Base-by-base conservation (phyloP, 495 filamentous ascomycete genomes). In the Podospora tetraspora region DNA sequence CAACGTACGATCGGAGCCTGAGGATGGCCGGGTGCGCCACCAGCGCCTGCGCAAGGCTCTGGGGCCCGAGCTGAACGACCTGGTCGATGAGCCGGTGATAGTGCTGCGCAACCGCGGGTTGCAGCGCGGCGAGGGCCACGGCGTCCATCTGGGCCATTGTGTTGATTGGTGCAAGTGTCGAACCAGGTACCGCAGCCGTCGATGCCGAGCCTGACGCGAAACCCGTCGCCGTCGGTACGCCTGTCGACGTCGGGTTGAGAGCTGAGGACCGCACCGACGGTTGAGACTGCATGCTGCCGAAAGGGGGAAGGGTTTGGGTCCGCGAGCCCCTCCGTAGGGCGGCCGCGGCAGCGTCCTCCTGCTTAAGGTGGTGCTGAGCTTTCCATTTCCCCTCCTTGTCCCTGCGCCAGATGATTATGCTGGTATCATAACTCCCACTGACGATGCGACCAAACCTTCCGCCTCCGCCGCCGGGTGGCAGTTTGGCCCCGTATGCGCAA, bases 341-440 rank as follows among this genome's bases (percentile, higher is more conserved):
- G 3, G 80, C 79, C 6, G 73, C 73, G 9, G 83, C 82, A 1
- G 81, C 84, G 62, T 84, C 83, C 72, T 86, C 88, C 78, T 97
- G 93, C 13, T 87, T 84, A 11, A 97, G 84, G 37, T 83, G 81
- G 69, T 92, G 89, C 21, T 87, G 86, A 64, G 86, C 84, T 32
- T 86, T 85, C 94, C 95, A 99, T 34, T 87, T 83, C 3, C 92
- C 93, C 70, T 96, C 87, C 25, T 84, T 84, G 66, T 94, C 90
- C 61, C 91, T 89, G 68, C 90, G 90, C 95, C 95, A 99, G 62
- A 99, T 91, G 69, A 97, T 91, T 67, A 99, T 92, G 52, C 87
- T 92, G 79, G 97, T 92, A 71, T 99, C 95, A 72, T 99, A 99
- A 8, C 92, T 96, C 24, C 95, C 95, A 16, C 92, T 96, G 22